Conservation (phyloP, 805 yeast genomes). For the Ogataea zsoltii region DNA sequence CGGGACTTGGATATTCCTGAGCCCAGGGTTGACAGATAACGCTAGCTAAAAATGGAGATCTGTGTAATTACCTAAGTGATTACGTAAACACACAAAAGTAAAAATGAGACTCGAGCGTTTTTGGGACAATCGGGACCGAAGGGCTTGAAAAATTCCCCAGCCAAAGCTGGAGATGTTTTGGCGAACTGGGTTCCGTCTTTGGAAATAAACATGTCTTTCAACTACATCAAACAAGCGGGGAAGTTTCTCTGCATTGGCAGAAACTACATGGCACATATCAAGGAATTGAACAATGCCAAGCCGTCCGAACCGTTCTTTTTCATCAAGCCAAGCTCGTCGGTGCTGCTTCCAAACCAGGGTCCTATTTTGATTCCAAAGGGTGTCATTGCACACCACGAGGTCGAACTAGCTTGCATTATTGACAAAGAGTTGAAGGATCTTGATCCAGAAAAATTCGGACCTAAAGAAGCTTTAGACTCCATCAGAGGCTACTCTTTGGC, state of each 20-base stretch:
- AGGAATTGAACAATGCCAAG: conserved; percentile 77
- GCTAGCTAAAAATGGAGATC: not conserved
- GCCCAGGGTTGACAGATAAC: too few relatives aligned
- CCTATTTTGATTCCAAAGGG: conserved; percentile 85
- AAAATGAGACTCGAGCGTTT: too few relatives aligned
- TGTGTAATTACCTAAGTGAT: conserved; percentile 7
- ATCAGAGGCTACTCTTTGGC: conserved; percentile 89
- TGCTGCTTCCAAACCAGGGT: conserved; percentile 66
- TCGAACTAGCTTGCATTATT: conserved; percentile 82
- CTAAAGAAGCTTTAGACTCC: conserved; percentile 69
- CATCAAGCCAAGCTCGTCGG: conserved; percentile 82
- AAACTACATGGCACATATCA: conserved; percentile 94
- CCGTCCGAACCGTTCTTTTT: conserved; percentile 93
- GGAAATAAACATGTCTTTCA: conserved; percentile 40
- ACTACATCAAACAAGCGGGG: conserved; percentile 59
- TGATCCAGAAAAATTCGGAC: conserved; percentile 54
- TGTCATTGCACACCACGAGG: conserved; percentile 83
- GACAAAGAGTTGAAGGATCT: conserved; percentile 64
- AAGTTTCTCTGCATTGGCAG: conserved; percentile 95
- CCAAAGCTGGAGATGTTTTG: too few relatives aligned
- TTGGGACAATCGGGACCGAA: too few relatives aligned
- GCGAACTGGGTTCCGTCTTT: too few relatives aligned
- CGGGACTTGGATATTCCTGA: conserved; percentile 2
- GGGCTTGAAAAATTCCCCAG: not conserved
- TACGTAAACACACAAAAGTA: too few relatives aligned